Evolutionary conservation across 257 asterid genomes (phyloP), one percentile per base, ranked within the genome.

Genomic region (Paraleonurus japonicus): DNA sequence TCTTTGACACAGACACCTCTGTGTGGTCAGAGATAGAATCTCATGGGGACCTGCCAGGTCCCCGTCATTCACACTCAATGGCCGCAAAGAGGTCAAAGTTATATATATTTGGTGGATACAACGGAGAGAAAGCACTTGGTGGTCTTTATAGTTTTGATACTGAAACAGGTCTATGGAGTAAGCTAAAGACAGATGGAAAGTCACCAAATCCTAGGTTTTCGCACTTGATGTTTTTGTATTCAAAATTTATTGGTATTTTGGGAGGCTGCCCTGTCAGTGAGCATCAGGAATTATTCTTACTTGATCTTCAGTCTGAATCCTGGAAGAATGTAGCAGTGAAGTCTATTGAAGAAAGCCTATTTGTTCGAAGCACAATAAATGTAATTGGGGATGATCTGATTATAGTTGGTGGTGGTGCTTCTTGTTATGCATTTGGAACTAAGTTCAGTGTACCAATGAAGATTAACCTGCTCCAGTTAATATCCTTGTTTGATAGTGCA

Each of bases 381-480:
- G 80, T 86, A 24, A 74, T 89, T 22, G 95, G 92, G 57, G 80
- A 85, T 80, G 79, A 85, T 77, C 75, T 95, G 50, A 68, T 91
- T 51, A 80, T 92, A 81, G 76, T 89, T 75, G 98, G 99, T 75
- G 99, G 99, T 20, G 99, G 99, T 47, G 96, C 96, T 11, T 78
- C 99, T 73, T 95, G 99, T 82, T 95, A 92, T 73, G 99, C 99
- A 62, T 95, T 95, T 79, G 99, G 99, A 61, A 92, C 99, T 22
- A 91, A 88, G 83, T 95, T 95, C 91, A 92, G 90, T 51, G 90
- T 78, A 76, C 96, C 98, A 23, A 69, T 83, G 85, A 85, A 84
- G 80, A 80, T 89, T 37, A 58, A 84, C 81, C 76, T 92, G 83
- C 86, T 67, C 55, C 87, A 84, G 13, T 63, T 91, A 78, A 75